These are phyloP conservation scores for Salicornia ramosissima DNA, from an alignment of 148 eudicot genomes.

Conservation along the genomic window DNA sequence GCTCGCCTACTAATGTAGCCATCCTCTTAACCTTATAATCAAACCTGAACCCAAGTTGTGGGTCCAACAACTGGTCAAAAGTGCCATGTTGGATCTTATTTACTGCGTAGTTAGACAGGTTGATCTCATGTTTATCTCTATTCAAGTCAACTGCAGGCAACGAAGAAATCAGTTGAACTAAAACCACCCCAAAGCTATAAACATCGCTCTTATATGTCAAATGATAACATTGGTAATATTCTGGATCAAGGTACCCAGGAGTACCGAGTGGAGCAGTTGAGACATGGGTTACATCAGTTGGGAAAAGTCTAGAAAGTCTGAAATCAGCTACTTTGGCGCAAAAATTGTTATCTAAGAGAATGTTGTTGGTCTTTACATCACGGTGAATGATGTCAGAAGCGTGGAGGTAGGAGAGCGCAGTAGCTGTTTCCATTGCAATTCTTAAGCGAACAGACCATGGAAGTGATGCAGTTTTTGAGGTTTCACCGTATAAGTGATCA, in stretches of 20 bases:
- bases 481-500: conserved; percentile 48
- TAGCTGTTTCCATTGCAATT: conserved; percentile 51
- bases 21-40: conserved; percentile 14
- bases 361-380: conserved; percentile 17
- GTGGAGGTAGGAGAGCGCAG: conserved; percentile 29
- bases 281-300: conserved; percentile 12
- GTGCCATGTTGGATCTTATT: conserved; percentile 7
- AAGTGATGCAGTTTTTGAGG: conserved; percentile 16
- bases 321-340: conserved; percentile 21
- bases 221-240: conserved; percentile 13
- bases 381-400: conserved; percentile 20
- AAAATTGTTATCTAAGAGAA: conserved; percentile 13
- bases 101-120: conserved; percentile 12
- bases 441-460: conserved; percentile 45
- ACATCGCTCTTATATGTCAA: conserved; percentile 20
- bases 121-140: conserved; percentile 9
- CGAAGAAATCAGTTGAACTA: conserved; percentile 13
- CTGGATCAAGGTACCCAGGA: conserved; percentile 18
- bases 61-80: conserved; percentile 18
- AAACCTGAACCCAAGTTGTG: conserved; percentile 6
- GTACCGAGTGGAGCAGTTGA: conserved; percentile 18
- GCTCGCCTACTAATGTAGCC: conserved; percentile 11
- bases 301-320: conserved; percentile 15
- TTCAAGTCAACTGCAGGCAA: conserved; percentile 11
- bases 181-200: conserved; percentile 17